These are phyloP conservation scores for Aspergillus brunneoviolaceus DNA, from an alignment of 2,329 filamentous ascomycete genomes.

Conservation along the genomic window DNA sequence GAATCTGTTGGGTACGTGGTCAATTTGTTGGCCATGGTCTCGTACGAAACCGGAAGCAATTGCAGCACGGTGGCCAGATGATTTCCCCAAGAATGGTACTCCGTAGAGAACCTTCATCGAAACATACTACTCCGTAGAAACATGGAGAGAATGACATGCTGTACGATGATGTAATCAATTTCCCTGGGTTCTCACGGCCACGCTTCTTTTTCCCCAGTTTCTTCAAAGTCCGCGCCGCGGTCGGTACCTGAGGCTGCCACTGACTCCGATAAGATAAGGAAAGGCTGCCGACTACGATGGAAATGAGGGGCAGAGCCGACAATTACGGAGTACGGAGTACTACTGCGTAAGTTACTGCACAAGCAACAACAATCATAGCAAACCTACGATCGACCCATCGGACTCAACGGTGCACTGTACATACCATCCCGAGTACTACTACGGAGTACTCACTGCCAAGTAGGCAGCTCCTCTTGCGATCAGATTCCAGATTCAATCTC, in stretches of 20 bases:
- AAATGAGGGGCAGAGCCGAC: neutral
- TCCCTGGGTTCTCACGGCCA: too few species aligned
- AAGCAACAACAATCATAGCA: too few species aligned
- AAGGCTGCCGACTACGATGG: neutral
- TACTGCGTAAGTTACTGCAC: too few species aligned
- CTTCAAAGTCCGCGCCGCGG: neutral
- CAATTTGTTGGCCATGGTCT: slow-evolving; percentile 4
- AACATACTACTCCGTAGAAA: too few species aligned
- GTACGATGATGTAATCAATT: slow-evolving; percentile 6
- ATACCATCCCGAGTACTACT: too few species aligned
- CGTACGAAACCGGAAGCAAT: neutral
- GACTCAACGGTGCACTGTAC: too few species aligned
- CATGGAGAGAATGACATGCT: neutral
- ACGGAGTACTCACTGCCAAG: neutral
- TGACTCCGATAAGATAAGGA: neutral
- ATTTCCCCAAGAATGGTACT: neutral
- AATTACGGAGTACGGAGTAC: too few species aligned
- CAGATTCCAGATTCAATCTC: neutral
- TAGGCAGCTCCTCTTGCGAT: neutral
- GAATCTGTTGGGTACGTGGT: slow-evolving; percentile 17
- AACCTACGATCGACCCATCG: too few species aligned
- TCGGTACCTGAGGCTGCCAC: neutral
- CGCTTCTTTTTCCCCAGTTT: neutral
- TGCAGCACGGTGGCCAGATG: neutral
- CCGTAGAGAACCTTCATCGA: too few species aligned